Evolutionary conservation across 2,329 filamentous ascomycete genomes (phyloP), one percentile per base, ranked within the genome.

Genomic region (Neofusicoccum kwambonambiense): DNA sequence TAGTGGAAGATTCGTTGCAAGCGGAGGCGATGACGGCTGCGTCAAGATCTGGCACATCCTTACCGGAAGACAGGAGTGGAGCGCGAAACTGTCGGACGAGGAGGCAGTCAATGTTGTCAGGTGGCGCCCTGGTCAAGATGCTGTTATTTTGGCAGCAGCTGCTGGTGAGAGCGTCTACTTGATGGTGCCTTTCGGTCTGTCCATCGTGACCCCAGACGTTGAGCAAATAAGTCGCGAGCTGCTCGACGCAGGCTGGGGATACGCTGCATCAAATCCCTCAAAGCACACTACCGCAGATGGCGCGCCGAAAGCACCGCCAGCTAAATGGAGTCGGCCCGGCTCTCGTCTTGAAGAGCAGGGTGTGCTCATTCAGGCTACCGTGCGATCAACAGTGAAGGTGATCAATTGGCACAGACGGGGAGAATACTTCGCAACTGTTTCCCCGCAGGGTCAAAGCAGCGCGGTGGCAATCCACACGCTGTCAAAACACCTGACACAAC

Each of bases 381-480:
- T 97, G 12, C 87, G 90, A 67, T 87, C 91, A 57, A 84, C 88
- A 1, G 87, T 97, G 74, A 98, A 97, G 81, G 89, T 91, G 13
- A 88, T 99, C 71, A 90, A 88, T 75, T 99, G 94, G 93, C 96
- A 99, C 79, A 87, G 94, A 66, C 89, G 91, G 67, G 95, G 95
- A 70, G 94, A 98, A 76, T 97, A 97, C 81, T 90, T 99, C 73
- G 90, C 92, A 70, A 96, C 93, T 0, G 92, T 97, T 22, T 96
- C 92, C 57, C 93, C 95, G 0, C 85, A 86, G 12, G 90, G 90
- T 37, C 88, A 91, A 74, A 86, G 87, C 70, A 89, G 87, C 73
- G 92, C 95, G 4, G 92, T 99, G 62, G 90, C 92, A 62, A 96
- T 99, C 67, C 95, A 99, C 80, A 97, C 94, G 0, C 83, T 99